phyloP scores from a whole-genome alignment of 345 rosid species.

The Aquilaria yunnanensis region DNA sequence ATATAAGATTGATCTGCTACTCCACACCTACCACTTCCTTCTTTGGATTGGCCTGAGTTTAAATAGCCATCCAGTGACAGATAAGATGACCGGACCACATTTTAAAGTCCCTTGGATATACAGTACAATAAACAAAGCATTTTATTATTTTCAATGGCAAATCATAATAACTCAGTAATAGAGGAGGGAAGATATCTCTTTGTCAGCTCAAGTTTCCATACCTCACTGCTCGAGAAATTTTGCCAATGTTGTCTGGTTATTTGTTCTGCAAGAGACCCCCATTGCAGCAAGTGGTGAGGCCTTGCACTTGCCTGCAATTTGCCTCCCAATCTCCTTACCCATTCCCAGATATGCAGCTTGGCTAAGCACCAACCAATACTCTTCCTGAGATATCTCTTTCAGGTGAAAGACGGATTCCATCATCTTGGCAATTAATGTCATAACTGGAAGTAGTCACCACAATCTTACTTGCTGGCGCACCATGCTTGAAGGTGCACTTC shows the following conservation, averaged over 20 bases:
- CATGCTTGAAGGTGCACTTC: constrained; percentile 6
- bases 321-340: constrained; percentile 12
- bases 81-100: not conserved
- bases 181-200: not conserved
- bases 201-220: not conserved
- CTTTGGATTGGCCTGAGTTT: not conserved
- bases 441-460: too few relatives aligned
- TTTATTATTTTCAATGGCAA: not conserved
- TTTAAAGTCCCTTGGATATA: not conserved
- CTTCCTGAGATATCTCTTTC: constrained; percentile 4
- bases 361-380: constrained; percentile 20
- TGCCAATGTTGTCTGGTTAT: not conserved
- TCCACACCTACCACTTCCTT: not conserved
- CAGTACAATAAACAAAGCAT: not conserved
- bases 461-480: not conserved
- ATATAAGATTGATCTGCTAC: not conserved
- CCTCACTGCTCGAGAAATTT: not conserved
- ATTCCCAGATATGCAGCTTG: constrained; percentile 7
- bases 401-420: too few relatives aligned
- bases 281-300: too few relatives aligned
- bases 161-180: not conserved
- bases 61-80: not conserved
- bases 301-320: constrained; percentile 18
- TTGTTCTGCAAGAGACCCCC: not conserved
- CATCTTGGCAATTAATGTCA: too few relatives aligned